A percentile compares a stretch with the other conserved stretches of the same genome.
Conservation (phyloP, 2,329 filamentous ascomycete species). For the Cladobotryum mycophilum region DNA sequence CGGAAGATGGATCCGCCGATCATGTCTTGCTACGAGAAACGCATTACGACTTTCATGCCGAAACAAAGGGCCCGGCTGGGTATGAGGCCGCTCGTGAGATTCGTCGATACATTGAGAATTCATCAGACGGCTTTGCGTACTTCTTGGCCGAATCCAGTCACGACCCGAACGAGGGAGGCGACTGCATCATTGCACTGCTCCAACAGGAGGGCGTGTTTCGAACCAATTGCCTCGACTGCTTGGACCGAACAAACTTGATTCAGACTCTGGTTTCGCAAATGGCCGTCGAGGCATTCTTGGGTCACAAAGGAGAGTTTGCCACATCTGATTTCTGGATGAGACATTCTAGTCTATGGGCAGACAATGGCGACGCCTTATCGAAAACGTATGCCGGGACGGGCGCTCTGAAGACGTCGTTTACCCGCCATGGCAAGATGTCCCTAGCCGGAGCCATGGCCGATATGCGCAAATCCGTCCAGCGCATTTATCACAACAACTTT, state of each 20-base stretch:
- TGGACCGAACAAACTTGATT: constrained; percentile 92
- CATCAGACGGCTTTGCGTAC: constrained; percentile 86
- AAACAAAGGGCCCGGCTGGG: constrained; percentile 77
- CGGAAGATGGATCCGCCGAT: constrained; percentile 50
- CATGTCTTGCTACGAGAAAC: constrained; percentile 73
- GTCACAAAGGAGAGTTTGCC: constrained; percentile 62
- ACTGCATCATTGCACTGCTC: constrained; percentile 62
- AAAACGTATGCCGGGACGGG: constrained; percentile 96
- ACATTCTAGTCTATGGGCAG: constrained; percentile 91
- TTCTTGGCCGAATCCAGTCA: constrained; percentile 72
- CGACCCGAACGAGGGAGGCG: constrained; percentile 40
- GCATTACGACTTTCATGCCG: constrained; percentile 94
- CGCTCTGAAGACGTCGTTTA: constrained; percentile 92
- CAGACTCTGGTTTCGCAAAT: constrained; percentile 94
- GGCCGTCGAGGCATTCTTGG: constrained; percentile 79
- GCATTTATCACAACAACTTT: constrained; percentile 97
- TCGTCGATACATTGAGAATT: constrained; percentile 67
- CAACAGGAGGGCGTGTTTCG: constrained; percentile 95
- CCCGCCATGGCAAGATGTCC: constrained; percentile 91
- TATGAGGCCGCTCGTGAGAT: constrained; percentile 91
- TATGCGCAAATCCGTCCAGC: constrained; percentile 85
- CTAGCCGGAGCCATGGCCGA: constrained; percentile 91
- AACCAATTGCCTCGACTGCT: constrained; percentile 92
- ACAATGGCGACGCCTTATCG: constrained; percentile 90
- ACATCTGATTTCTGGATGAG: constrained; percentile 82